Percentiles rank a stretch among this genome's conserved stretches.
phyloP scores from a whole-genome alignment of 768 basidiomycete species.

The Tephrocybe sp. region DNA sequence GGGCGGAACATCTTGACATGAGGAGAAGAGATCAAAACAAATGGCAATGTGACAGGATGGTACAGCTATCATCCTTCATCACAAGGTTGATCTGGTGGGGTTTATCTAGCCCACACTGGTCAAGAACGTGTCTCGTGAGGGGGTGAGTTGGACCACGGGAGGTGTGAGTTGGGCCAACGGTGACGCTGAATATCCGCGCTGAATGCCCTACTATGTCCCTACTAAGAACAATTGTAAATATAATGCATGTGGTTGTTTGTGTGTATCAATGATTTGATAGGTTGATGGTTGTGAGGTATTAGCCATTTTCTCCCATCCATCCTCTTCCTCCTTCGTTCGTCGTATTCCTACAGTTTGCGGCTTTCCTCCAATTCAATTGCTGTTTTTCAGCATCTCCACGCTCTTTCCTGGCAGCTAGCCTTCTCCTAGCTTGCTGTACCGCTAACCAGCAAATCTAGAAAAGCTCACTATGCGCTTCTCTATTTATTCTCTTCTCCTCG shows the following conservation, averaged over 20 bases:
- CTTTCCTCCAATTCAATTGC: conserved; percentile 2
- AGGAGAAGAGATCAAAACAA: too few relatives aligned
- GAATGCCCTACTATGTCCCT: too few relatives aligned
- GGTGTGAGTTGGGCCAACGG: too few relatives aligned
- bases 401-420: conserved; percentile 17
- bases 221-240: too few relatives aligned
- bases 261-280: conserved; percentile 1
- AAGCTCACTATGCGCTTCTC: conserved; percentile 28
- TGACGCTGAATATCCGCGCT: too few relatives aligned
- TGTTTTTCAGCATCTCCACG: conserved; percentile 13
- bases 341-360: background rate
- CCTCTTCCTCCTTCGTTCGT: background rate
- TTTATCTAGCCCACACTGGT: too few relatives aligned
- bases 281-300: conserved; percentile 9
- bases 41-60: too few relatives aligned
- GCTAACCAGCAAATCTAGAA: conserved; percentile 11
- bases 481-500: conserved; percentile 25
- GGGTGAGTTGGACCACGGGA: too few relatives aligned
- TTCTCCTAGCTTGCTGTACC: conserved; percentile 12
- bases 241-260: conserved; percentile 3
- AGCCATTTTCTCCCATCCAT: conserved; percentile 3
- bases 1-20: too few relatives aligned
- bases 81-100: too few relatives aligned
- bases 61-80: too few relatives aligned
- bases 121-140: too few relatives aligned